A percentile compares a stretch with the other conserved stretches of the same genome.
Conservation (phyloP, 345 rosid genomes). For the Durio zibethinus region DNA sequence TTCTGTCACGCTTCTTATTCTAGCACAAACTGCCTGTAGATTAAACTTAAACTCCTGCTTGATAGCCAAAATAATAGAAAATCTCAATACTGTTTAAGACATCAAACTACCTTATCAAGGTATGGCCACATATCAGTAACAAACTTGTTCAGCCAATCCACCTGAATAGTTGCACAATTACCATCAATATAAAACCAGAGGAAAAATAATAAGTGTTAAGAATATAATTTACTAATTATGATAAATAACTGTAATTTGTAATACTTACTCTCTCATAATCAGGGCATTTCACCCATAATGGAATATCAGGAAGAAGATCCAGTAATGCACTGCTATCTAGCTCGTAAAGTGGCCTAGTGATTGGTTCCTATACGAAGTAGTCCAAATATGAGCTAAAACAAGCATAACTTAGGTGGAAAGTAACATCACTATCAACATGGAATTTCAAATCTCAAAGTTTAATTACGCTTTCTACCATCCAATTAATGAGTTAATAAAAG, state of each 20-base stretch:
- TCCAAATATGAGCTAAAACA: slow-evolving; percentile 5
- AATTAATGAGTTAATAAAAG: not conserved
- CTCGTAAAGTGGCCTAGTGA: slow-evolving; percentile 43
- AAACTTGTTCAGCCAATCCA: slow-evolving; percentile 75
- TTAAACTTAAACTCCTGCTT: slow-evolving; percentile 2
- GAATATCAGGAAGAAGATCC: slow-evolving; percentile 63
- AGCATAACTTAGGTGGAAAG: not conserved
- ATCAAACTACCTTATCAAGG: slow-evolving; percentile 57
- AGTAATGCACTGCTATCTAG: slow-evolving; percentile 37
- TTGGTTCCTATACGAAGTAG: slow-evolving; percentile 49
- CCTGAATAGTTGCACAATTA: slow-evolving; percentile 32
- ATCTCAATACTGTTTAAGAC: slow-evolving; percentile 3
- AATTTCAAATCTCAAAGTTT: not conserved
- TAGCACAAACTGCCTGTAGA: slow-evolving; percentile 54
- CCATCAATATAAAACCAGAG: not conserved
- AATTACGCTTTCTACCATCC: not conserved
- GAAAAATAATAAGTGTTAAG: not conserved
- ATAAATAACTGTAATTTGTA: not conserved
- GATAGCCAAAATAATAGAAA: not conserved
- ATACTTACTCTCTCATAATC: slow-evolving; percentile 62
- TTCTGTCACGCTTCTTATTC: slow-evolving; percentile 39
- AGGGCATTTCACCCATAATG: slow-evolving; percentile 75
- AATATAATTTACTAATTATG: not conserved
- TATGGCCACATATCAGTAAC: slow-evolving; percentile 66
- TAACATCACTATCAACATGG: not conserved